A percentile compares a stretch with the other conserved stretches of the same genome.
phyloP scores from a whole-genome alignment of 495 filamentous ascomycete genomes.

The Neurospora hispaniola region DNA sequence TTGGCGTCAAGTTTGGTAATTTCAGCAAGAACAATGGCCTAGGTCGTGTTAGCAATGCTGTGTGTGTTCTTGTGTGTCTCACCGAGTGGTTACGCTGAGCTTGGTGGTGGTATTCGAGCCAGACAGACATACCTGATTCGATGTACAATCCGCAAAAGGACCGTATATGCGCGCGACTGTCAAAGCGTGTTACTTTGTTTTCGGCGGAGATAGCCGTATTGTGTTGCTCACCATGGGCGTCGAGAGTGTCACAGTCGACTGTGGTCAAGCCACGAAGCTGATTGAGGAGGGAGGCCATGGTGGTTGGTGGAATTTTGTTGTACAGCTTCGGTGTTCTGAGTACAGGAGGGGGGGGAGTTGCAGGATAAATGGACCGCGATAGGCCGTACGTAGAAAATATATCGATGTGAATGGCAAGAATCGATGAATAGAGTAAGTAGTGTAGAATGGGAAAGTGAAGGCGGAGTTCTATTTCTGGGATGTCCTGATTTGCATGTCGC shows the following conservation, averaged over 20 bases:
- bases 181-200: background rate
- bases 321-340: background rate
- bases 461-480: background rate
- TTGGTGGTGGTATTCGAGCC: too few relatives aligned
- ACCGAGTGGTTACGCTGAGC: background rate
- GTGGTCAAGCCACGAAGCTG: conserved; percentile 35
- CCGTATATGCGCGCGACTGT: conserved; percentile 45
- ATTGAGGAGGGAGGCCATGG: conserved; percentile 20
- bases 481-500: background rate
- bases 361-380: background rate
- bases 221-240: conserved; percentile 36
- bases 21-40: conserved; percentile 53
- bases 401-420: too few relatives aligned
- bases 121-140: conserved; percentile 42
- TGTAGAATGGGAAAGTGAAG: background rate
- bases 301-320: background rate
- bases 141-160: conserved; percentile 56
- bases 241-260: conserved; percentile 53
- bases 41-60: background rate
- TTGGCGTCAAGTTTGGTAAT: conserved; percentile 25
- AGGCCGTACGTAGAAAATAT: too few relatives aligned
- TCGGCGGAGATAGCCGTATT: background rate
- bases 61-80: background rate
- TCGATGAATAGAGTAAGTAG: too few relatives aligned
- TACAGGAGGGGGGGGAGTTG: background rate